Conservation (phyloP, 2,329 filamentous ascomycete genomes). For the Fusarium neocosmosporiellum region DNA sequence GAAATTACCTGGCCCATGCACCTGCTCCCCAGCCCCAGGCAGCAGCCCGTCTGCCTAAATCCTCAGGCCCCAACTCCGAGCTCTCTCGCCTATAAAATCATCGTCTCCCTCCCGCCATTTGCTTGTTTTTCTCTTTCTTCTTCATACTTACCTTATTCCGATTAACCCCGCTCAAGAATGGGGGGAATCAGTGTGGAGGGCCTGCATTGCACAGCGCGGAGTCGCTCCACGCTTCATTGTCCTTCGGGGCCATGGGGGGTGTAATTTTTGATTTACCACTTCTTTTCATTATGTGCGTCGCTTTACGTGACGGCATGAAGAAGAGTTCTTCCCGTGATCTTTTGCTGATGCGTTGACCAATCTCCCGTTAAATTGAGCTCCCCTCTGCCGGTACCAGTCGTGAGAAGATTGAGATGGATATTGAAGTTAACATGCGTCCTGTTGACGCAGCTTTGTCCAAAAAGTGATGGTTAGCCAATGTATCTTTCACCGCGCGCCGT, state of each 20-base stretch:
- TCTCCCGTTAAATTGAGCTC: no score
- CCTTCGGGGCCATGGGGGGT: conserved; percentile 65
- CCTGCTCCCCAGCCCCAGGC: neutral
- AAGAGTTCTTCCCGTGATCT: no score
- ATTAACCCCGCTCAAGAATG: conserved; percentile 58
- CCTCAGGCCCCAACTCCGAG: conserved; percentile 8
- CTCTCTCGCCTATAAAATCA: conserved; percentile 48
- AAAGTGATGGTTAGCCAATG: no score
- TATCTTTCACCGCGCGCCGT: neutral
- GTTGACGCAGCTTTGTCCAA: no score
- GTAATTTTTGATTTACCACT: conserved; percentile 63
- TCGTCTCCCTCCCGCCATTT: neutral
- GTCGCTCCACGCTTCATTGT: conserved; percentile 61
- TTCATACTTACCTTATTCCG: conserved; percentile 67
- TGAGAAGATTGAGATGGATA: no score
- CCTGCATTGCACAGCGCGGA: conserved; percentile 69
- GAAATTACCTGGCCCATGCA: conserved; percentile 7
- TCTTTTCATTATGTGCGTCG: conserved; percentile 59
- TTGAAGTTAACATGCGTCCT: no score
- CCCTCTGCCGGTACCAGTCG: no score
- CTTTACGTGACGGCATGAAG: conserved; percentile 55
- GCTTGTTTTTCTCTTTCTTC: conserved; percentile 50
- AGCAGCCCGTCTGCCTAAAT: conserved; percentile 13
- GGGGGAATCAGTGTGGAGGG: conserved; percentile 56
- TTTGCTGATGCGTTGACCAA: no score